A percentile compares a stretch with the other conserved stretches of the same genome.
phyloP scores from a whole-genome alignment of 352 stramenopile species.

The Globisporangium megalacanthum region DNA sequence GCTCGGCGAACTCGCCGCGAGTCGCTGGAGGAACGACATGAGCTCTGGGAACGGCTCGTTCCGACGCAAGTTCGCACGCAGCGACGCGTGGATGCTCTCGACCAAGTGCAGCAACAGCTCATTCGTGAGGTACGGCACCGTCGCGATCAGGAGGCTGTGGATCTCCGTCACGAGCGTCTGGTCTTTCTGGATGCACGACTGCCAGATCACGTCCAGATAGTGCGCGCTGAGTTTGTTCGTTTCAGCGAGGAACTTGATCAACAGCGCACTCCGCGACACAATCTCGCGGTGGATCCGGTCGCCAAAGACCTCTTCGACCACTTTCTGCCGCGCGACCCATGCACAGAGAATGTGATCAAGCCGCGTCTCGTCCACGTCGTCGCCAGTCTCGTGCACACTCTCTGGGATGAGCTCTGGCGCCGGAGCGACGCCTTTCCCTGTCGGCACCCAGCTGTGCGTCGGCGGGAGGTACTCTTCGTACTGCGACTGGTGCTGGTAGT shows the following conservation, averaged over 20 bases:
- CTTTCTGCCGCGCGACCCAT: conserved; percentile 70
- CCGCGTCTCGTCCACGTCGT: conserved; percentile 39
- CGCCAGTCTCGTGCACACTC: conserved; percentile 45
- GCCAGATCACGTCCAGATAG: conserved; percentile 72
- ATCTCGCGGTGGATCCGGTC: conserved; percentile 87
- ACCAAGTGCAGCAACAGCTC: conserved; percentile 66
- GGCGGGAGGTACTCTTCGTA: conserved; percentile 92
- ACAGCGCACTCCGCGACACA: conserved; percentile 69
- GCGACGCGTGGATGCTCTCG: conserved; percentile 52
- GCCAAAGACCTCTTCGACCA: conserved; percentile 84
- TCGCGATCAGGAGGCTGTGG: conserved; percentile 70
- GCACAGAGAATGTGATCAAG: conserved; percentile 69
- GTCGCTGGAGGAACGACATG: conserved; percentile 74
- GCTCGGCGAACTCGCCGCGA: conserved; percentile 54
- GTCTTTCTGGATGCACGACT: conserved; percentile 81
- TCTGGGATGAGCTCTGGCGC: conserved; percentile 68
- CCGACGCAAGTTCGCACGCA: conserved; percentile 42
- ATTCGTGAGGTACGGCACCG: conserved; percentile 69
- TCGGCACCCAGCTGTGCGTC: conserved; percentile 85
- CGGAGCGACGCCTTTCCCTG: conserved; percentile 62
- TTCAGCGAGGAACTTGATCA: conserved; percentile 85
- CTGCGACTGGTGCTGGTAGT: conserved; percentile 97
- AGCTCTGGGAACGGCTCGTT: conserved; percentile 63
- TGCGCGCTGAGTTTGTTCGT: conserved; percentile 63
- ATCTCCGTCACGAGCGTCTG: conserved; percentile 81